A percentile compares a stretch with the other conserved stretches of the same genome.
phyloP scores from a whole-genome alignment of 2,329 filamentous ascomycete species.

The Trichoderma pleuroti region DNA sequence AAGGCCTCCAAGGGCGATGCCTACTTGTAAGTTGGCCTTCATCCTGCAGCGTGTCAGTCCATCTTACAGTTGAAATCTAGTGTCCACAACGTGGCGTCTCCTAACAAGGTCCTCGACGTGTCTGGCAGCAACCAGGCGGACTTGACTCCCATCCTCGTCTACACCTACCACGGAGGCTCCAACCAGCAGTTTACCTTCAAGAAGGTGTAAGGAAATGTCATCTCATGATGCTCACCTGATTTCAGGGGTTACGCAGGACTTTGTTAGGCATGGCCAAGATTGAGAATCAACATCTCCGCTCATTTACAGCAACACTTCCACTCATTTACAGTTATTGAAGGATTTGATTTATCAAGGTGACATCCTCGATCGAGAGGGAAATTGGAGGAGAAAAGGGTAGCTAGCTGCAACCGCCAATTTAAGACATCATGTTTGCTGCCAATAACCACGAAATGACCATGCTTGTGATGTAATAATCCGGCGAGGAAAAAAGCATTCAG shows the following conservation, averaged over 20 bases:
- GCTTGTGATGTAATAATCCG: neutral
- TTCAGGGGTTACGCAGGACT: neutral
- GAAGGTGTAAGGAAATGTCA: neutral
- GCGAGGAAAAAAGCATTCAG: neutral
- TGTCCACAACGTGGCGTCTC: neutral
- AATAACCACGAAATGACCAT: neutral
- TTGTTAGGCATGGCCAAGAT: neutral
- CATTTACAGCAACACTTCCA: neutral
- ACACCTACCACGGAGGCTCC: neutral
- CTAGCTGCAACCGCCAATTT: neutral
- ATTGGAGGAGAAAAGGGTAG: neutral
- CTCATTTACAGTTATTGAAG: neutral
- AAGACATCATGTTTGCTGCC: neutral
- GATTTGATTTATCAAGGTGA: neutral
- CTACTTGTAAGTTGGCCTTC: neutral
- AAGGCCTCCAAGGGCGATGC: neutral
- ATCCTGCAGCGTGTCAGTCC: neutral
- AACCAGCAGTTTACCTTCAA: slow-evolving; percentile 12
- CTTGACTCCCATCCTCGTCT: slow-evolving; percentile 3
- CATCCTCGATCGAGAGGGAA: neutral
- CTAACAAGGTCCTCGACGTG: neutral
- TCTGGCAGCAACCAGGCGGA: neutral
- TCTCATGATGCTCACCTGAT: no score
- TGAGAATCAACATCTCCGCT: neutral
- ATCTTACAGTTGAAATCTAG: neutral